Evolutionary conservation across 73 alveolate genomes (phyloP), one percentile per base, ranked within the genome.

Genomic region (Effrenium voratum): DNA sequence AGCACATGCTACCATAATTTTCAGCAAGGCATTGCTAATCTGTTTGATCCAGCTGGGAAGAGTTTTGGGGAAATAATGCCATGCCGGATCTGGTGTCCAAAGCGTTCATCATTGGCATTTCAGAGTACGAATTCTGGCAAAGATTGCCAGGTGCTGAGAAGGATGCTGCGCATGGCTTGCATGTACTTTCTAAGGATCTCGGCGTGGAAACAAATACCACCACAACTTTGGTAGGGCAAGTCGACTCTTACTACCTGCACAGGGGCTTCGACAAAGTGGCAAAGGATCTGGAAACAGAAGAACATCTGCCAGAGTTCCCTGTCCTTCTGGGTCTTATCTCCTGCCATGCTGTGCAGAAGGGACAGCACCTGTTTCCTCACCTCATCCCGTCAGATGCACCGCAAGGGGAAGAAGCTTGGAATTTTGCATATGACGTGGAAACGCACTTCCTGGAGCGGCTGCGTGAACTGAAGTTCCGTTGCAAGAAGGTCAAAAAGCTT

Each of bases 341-440:
- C 49, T 72, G 82, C 82, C 49, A 34, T 72, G 82, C 82, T 0
- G 82, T 72, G 49, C 49, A 34, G 49, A 1, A 12, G 30, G 82
- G 49, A 6, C 40, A 66, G 8, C 5, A 16, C 2, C 26, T 66
- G 40, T 66, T 66, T 30, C 79, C 79, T 66, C 79, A 66, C 46
- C 79, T 66, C 79, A 66, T 66, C n/a, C 79, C 79, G 6, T 66
- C 79, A 66, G 79, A 66, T 30, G 28, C 79, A 19, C 79, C 79
- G 13, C 28, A 19, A 30, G 82, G 82, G 6, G 82, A 6, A 47
- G 82, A 32, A 32, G 49, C 1, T 2, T 6, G 34, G 30, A 1
- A 26, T 12, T 32, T 12, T 34, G 49, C 46, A 2, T 34, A 12
- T 32, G 32, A 34, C 10, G 1, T 32, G n/a, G 49, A 32, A 72